Evolutionary conservation across 2,329 filamentous ascomycete species (phyloP).

Genomic region (Colletotrichum kahawae): DNA sequence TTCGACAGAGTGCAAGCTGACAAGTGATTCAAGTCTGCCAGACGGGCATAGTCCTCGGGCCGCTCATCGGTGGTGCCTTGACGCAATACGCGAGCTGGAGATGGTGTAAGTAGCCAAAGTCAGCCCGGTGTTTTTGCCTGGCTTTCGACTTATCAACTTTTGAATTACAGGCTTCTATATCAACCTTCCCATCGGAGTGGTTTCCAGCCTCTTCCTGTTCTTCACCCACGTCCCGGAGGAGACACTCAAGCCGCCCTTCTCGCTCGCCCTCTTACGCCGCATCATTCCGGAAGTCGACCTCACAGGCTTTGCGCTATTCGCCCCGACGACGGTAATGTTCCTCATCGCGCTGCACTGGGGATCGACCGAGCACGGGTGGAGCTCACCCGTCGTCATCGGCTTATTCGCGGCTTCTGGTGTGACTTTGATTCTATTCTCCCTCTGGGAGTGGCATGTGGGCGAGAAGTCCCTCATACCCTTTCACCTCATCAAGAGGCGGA

Average conservation of each 20-base stretch:
- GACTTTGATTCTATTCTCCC: accelerated
- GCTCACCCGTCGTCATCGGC: neutral
- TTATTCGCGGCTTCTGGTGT: neutral
- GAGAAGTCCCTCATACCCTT: neutral
- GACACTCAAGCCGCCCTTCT: neutral
- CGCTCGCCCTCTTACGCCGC: neutral
- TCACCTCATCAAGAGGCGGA: neutral
- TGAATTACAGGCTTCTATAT: neutral
- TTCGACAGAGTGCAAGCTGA: accelerated
- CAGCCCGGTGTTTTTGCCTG: too few relatives aligned
- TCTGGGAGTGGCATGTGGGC: neutral
- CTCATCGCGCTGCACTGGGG: neutral
- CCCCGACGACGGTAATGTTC: neutral
- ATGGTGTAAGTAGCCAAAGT: too few relatives aligned
- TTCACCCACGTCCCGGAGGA: neutral
- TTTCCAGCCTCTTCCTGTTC: neutral
- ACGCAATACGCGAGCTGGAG: neutral
- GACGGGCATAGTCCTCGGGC: neutral
- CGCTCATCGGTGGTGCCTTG: neutral
- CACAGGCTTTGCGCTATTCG: neutral
- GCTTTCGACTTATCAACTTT: too few relatives aligned
- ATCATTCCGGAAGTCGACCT: neutral
- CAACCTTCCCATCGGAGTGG: neutral
- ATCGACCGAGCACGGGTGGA: neutral
- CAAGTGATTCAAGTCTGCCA: neutral